phyloP scores from a whole-genome alignment of 2,329 filamentous ascomycete species.

The Exophiala lecanii-corni region DNA sequence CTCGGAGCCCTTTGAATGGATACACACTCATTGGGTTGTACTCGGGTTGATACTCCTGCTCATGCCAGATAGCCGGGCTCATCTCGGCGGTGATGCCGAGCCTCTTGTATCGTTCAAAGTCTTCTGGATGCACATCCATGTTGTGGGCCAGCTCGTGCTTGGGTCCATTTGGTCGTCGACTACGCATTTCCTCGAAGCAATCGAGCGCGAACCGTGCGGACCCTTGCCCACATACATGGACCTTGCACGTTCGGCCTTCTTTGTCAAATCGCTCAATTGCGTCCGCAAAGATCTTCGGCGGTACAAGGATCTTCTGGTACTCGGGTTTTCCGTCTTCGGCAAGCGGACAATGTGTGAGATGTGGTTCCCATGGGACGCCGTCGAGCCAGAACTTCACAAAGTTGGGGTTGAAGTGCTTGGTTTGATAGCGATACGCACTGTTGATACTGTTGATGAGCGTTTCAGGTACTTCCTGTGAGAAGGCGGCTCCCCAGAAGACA shows the following conservation, averaged over 20 bases:
- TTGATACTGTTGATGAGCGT: slow-evolving; percentile 12
- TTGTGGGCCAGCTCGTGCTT: slow-evolving; percentile 29
- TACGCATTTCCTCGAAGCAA: slow-evolving; percentile 28
- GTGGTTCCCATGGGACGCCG: slow-evolving; percentile 12
- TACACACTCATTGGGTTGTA: slow-evolving; percentile 8
- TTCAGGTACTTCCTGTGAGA: slow-evolving; percentile 9
- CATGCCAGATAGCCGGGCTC: slow-evolving; percentile 13
- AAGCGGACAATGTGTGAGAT: slow-evolving; percentile 27
- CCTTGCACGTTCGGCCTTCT: slow-evolving; percentile 32
- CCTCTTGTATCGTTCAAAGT: slow-evolving; percentile 8
- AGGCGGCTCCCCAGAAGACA: slow-evolving; percentile 11
- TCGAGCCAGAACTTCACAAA: slow-evolving; percentile 28
- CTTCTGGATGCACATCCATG: slow-evolving; percentile 11
- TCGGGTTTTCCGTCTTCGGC: slow-evolving; percentile 28
- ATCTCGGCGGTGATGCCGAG: slow-evolving; percentile 16
- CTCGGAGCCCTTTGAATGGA: slow-evolving; percentile 7
- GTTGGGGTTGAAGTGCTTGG: slow-evolving; percentile 14
- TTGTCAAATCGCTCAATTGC: slow-evolving; percentile 30
- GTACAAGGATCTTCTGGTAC: slow-evolving; percentile 19
- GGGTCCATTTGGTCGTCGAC: slow-evolving; percentile 28
- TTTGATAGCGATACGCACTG: slow-evolving; percentile 9
- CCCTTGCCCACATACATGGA: slow-evolving; percentile 33
- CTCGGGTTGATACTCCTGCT: slow-evolving; percentile 6
- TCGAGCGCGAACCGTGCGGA: slow-evolving; percentile 31
- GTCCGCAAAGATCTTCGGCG: slow-evolving; percentile 20